Evolutionary conservation across 257 asterid genomes (phyloP).

Genomic region (Nyctanthes arbortristis): DNA sequence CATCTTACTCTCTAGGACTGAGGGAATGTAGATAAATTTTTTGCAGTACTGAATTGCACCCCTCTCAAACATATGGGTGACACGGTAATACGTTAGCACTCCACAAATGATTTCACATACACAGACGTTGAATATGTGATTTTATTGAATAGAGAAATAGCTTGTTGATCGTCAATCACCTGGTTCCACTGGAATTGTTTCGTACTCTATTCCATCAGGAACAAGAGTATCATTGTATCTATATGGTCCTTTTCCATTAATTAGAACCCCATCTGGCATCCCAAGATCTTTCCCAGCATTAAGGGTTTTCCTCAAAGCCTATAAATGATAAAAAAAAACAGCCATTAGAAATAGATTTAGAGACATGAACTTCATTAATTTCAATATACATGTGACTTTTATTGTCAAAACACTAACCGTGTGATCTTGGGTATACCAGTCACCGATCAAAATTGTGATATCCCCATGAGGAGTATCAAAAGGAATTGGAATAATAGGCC

Average conservation of each 20-base stretch:
- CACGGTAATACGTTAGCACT: background rate
- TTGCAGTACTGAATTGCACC: background rate
- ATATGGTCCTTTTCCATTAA: constrained; percentile 96
- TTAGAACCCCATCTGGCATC: constrained; percentile 93
- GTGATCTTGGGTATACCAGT: constrained; percentile 90
- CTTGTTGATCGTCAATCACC: constrained; percentile 45
- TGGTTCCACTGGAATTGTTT: constrained; percentile 69
- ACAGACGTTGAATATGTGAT: background rate
- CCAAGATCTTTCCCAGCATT: constrained; percentile 84
- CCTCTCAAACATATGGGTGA: background rate
- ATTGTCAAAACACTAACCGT: constrained; percentile 58
- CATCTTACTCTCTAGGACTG: background rate
- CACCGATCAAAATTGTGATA: constrained; percentile 81
- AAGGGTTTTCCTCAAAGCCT: constrained; percentile 82
- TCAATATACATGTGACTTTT: background rate
- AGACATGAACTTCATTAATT: constrained; percentile 6
- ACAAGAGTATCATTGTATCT: constrained; percentile 86
- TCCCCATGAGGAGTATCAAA: constrained; percentile 86
- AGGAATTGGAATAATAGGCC: constrained; percentile 72
- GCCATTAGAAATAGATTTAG: background rate
- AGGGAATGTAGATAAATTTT: background rate
- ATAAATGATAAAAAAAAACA: constrained; percentile 20
- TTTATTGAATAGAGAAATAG: background rate
- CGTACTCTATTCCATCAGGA: constrained; percentile 77
- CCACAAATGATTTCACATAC: background rate